Base-by-base conservation (phyloP, 257 asterid genomes). In the Forsythia viridissima region DNA sequence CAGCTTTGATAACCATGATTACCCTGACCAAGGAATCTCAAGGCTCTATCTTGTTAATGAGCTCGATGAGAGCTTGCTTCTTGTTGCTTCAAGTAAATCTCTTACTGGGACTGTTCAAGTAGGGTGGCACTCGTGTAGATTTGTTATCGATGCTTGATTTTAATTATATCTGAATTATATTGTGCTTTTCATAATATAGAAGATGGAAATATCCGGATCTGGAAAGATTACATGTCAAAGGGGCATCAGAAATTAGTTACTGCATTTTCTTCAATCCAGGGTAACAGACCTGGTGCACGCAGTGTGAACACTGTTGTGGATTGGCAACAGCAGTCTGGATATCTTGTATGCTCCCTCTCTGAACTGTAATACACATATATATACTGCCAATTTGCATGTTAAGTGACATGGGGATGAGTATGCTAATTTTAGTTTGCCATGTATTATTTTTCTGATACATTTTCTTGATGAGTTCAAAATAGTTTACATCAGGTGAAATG, bases 251-350 rank as follows among this genome's bases (percentile, higher is more conserved):
- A 89, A 80, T 84, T 92, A 71, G 97, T 96, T 75, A 91, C 99
- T 81, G 96, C 95, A 73, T 93, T 96, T 83, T 84, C 94, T 65
- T 92, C 99, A 51, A 86, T 91, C 83, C 98, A 91, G 82, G 97
- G 95, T 74, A 97, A 86, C 80, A 89, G 88, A 85, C 94, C 94
- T 81, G 97, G 97, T 73, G 92, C 88, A 73, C 96, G 92, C 75
- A 82, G 91, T 85, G 89, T 88, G 84, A 93, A 91, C 18, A 94
- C 98, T 83, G 97, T 96, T 80, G 97, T 96, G 74, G 99, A 96
- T 86, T 96, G 99, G 99, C 99, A 96, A 82, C 98, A 96, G 88
- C 98, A 91, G 85, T 96, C 98, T 70, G 96, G 99, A 70, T 89
- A 86, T 88, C 83, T 87, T 91, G 88, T 79, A 81, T 36, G 82